phyloP scores from a whole-genome alignment of 345 rosid species.

The Geranium rotundifolium region DNA sequence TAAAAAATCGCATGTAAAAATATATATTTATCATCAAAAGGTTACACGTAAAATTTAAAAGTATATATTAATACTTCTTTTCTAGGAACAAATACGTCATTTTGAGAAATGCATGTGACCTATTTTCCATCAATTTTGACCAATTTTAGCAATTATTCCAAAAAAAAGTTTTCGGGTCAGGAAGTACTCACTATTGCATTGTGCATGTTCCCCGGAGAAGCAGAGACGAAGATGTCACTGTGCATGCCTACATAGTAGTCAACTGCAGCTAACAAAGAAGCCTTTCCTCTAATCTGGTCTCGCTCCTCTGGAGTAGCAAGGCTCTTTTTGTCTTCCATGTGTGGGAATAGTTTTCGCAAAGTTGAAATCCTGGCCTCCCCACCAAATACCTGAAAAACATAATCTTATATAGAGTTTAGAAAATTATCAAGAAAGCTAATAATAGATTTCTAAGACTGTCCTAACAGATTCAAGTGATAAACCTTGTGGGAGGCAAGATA shows the following conservation, averaged over 20 bases:
- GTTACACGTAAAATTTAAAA: too few species aligned
- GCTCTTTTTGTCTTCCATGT: slow-evolving; percentile 90
- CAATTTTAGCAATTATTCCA: too few species aligned
- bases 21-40: too few species aligned
- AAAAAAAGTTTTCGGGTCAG: too few species aligned
- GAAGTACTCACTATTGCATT: slow-evolving; percentile 59
- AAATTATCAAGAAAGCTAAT: neutral
- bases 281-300: slow-evolving; percentile 61
- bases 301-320: slow-evolving; percentile 71
- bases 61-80: too few species aligned
- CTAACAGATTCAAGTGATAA: neutral
- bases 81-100: too few species aligned
- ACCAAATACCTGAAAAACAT: slow-evolving; percentile 59
- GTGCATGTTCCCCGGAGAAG: slow-evolving; percentile 98
- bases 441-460: neutral
- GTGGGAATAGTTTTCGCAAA: slow-evolving; percentile 59
- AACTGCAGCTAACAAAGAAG: slow-evolving; percentile 82
- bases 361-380: slow-evolving; percentile 88
- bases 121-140: too few species aligned
- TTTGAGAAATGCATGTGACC: too few species aligned
- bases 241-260: slow-evolving; percentile 87
- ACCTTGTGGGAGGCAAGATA: slow-evolving; percentile 98
- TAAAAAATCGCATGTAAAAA: too few species aligned
- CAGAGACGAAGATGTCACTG: slow-evolving; percentile 81
- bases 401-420: too few species aligned